Conservation (phyloP, 768 basidiomycete species). For the Kwoniella sp. region DNA sequence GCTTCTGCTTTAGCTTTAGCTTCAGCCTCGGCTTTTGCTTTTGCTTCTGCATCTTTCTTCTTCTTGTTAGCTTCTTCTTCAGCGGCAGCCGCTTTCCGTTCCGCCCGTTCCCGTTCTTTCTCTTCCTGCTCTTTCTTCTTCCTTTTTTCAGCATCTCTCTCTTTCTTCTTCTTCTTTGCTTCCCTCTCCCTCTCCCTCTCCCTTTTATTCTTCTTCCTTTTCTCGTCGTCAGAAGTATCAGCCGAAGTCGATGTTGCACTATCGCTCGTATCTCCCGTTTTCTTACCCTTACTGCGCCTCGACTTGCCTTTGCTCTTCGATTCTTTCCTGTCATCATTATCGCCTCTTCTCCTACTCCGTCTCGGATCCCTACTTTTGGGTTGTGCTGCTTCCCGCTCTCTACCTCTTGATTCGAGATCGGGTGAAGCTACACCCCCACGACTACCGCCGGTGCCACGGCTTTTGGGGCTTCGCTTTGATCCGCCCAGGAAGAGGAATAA, state of each 20-base stretch:
- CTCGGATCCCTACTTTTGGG: too few species aligned
- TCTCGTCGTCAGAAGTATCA: not conserved
- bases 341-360: too few species aligned
- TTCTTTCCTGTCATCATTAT: not conserved
- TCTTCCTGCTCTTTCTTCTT: slow-evolving; percentile 1
- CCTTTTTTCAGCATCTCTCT: not conserved
- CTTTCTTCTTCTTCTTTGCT: slow-evolving; percentile 67
- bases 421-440: too few species aligned
- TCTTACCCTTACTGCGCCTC: not conserved
- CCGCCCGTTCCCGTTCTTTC: not conserved
- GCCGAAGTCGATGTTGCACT: not conserved
- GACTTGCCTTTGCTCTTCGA: not conserved
- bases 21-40: not conserved
- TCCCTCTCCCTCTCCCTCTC: not conserved
- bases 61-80: slow-evolving; percentile 1
- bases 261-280: not conserved
- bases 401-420: too few species aligned
- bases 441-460: too few species aligned
- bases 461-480: not conserved
- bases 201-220: not conserved
- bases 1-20: not conserved
- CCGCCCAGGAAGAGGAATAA: slow-evolving; percentile 9
- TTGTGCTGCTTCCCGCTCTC: too few species aligned
- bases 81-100: slow-evolving; percentile 1
- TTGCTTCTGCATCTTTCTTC: not conserved